phyloP scores from a whole-genome alignment of 129 eudicot species.

The Chrysanthemum makinoi region DNA sequence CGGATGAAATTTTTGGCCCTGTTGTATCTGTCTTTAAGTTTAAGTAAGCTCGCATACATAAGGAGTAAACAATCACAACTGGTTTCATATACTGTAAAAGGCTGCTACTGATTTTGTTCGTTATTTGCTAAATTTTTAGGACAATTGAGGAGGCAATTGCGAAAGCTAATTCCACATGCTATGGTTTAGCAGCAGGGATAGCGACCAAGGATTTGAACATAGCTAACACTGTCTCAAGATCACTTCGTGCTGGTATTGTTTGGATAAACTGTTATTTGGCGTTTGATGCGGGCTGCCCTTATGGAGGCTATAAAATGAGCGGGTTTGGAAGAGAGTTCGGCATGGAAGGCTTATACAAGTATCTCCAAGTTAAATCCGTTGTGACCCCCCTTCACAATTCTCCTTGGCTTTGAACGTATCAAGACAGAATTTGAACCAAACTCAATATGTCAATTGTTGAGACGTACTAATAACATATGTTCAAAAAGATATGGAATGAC shows the following conservation, averaged over 20 bases:
- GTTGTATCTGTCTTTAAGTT: slow-evolving; percentile 77
- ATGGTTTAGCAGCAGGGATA: slow-evolving; percentile 84
- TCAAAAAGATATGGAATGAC: too few relatives aligned
- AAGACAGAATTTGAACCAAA: background rate
- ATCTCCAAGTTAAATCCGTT: slow-evolving; percentile 75
- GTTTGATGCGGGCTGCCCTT: slow-evolving; percentile 52
- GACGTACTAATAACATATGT: too few relatives aligned
- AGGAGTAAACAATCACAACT: background rate
- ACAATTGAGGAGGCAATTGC: slow-evolving; percentile 75
- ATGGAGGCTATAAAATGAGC: slow-evolving; percentile 83
- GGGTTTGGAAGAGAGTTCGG: slow-evolving; percentile 80
- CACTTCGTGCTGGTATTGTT: slow-evolving; percentile 70
- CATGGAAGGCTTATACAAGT: slow-evolving; percentile 55
- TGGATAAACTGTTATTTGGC: slow-evolving; percentile 86
- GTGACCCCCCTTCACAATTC: slow-evolving; percentile 73
- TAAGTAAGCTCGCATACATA: slow-evolving; percentile 50
- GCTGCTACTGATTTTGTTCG: background rate
- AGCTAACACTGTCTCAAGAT: slow-evolving; percentile 88
- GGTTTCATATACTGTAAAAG: background rate
- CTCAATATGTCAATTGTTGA: too few relatives aligned
- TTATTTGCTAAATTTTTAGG: slow-evolving; percentile 31
- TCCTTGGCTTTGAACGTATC: slow-evolving; percentile 53
- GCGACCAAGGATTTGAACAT: slow-evolving; percentile 72
- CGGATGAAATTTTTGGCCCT: slow-evolving; percentile 90
- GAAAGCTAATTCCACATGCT: slow-evolving; percentile 67